These are phyloP conservation scores for Cymbopogon citratus DNA, from an alignment of 176 grass and related monocot species.

Conservation along the genomic window DNA sequence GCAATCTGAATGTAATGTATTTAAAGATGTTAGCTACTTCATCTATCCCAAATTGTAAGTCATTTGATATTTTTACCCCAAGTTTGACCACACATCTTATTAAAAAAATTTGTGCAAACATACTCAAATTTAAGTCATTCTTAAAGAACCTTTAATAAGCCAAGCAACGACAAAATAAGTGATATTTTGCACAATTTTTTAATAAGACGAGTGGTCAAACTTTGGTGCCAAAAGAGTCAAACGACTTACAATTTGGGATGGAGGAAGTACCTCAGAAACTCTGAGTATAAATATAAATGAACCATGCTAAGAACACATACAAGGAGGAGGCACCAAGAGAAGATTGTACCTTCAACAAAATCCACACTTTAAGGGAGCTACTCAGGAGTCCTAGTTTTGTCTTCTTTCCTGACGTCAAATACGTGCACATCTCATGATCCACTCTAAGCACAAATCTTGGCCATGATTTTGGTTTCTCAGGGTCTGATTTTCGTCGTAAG, in stretches of 20 bases:
- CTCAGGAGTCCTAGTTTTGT: conserved; percentile 79
- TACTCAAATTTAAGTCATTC: too few relatives aligned
- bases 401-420: conserved; percentile 74
- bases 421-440: conserved; percentile 75
- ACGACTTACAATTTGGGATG: too few relatives aligned
- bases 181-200: too few relatives aligned
- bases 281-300: background rate
- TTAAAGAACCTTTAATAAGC: too few relatives aligned
- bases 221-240: too few relatives aligned
- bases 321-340: background rate
- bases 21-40: background rate
- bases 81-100: too few relatives aligned
- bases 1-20: conserved; percentile 45
- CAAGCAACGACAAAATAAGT: too few relatives aligned
- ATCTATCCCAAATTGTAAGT: too few relatives aligned
- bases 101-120: too few relatives aligned
- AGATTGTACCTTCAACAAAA: conserved; percentile 72
- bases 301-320: background rate
- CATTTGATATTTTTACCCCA: too few relatives aligned
- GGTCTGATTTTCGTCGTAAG: conserved; percentile 45
- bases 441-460: conserved; percentile 67
- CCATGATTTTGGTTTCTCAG: conserved; percentile 73
- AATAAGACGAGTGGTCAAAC: too few relatives aligned
- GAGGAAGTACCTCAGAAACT: background rate
- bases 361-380: conserved; percentile 84